Evolutionary conservation across 345 rosid species (phyloP).

Genomic region (Salix brachista): DNA sequence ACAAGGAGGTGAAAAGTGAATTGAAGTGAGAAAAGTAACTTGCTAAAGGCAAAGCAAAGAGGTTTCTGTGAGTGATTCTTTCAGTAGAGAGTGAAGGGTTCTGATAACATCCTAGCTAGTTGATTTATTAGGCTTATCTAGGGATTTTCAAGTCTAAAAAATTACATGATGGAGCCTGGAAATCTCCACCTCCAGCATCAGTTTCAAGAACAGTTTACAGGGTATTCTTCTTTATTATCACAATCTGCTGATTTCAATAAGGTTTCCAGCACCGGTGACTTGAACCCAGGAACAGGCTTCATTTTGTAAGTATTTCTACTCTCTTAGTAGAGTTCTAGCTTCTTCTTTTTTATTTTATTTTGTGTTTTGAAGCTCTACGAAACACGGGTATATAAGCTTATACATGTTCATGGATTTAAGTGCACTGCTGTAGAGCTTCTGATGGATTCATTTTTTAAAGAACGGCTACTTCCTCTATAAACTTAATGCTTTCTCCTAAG

Average conservation of each 20-base stretch:
- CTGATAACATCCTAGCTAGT: neutral
- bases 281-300: constrained; percentile 8
- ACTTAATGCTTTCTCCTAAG: neutral
- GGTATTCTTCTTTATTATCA: constrained; percentile 13
- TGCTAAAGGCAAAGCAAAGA: neutral
- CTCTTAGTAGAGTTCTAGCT: neutral
- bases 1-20: neutral
- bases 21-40: neutral
- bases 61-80: neutral
- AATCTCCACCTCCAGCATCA: constrained; percentile 25
- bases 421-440: neutral
- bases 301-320: constrained; percentile 19
- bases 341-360: neutral
- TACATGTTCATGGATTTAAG: neutral
- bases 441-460: neutral
- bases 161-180: constrained; percentile 28
- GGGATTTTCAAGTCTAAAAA: neutral
- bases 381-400: neutral
- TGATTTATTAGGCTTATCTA: neutral
- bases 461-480: neutral
- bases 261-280: constrained; percentile 13
- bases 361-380: neutral
- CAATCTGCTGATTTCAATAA: constrained; percentile 14
- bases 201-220: constrained; percentile 23
- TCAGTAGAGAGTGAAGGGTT: neutral